These are phyloP conservation scores for Pichia kudriavzevii DNA, from an alignment of 1,139 yeast species.

Conservation along the genomic window DNA sequence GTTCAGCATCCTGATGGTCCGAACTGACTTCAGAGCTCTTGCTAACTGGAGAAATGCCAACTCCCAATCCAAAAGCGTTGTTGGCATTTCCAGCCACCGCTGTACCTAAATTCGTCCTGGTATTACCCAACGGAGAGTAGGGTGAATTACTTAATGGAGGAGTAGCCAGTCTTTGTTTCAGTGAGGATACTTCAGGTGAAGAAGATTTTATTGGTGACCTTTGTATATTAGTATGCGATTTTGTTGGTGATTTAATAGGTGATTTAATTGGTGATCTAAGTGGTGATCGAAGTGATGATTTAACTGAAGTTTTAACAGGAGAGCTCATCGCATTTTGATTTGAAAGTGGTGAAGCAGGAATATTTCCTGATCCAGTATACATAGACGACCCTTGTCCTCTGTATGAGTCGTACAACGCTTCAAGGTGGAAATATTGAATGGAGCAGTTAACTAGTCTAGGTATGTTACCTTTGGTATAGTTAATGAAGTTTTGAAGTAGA, in stretches of 20 bases:
- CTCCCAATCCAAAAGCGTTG: too few species aligned
- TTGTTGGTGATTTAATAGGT: slow-evolving; percentile 1
- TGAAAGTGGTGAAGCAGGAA: too few species aligned
- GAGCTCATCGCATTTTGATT: not conserved
- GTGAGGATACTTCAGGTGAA: slow-evolving; percentile 3
- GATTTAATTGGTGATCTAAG: slow-evolving; percentile 2
- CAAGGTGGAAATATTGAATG: slow-evolving; percentile 24
- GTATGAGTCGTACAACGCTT: slow-evolving; percentile 9
- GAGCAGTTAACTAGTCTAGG: slow-evolving; percentile 51
- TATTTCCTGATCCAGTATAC: not conserved
- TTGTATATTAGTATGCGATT: slow-evolving; percentile 4
- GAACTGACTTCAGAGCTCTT: slow-evolving; percentile 3
- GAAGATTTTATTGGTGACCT: slow-evolving; percentile 9
- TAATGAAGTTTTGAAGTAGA: slow-evolving; percentile 55
- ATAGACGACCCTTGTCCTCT: not conserved
- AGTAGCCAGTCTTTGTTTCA: slow-evolving; percentile 4
- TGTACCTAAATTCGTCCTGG: too few species aligned
- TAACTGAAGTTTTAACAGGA: not conserved
- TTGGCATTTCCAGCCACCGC: too few species aligned
- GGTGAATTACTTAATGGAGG: slow-evolving; percentile 1
- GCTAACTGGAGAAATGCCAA: too few species aligned
- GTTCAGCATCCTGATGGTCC: slow-evolving; percentile 1
- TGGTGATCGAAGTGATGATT: not conserved
- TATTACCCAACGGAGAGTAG: too few species aligned
- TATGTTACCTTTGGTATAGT: slow-evolving; percentile 57